Base-by-base conservation (phyloP, 352 stramenopile species). In the Phytophthora ramorum region DNA sequence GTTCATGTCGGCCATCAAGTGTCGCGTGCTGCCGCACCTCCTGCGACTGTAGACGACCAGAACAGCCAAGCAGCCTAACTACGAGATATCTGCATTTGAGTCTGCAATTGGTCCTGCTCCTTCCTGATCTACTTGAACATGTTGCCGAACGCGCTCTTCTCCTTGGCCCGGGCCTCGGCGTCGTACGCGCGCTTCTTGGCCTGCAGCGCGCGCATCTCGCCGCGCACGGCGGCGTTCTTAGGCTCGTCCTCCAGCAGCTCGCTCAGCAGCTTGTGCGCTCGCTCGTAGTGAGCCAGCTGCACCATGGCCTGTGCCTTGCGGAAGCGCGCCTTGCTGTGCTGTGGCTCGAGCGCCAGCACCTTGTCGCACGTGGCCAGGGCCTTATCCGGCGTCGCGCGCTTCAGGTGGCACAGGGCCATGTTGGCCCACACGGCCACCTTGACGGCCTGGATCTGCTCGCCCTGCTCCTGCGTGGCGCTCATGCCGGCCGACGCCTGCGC, bases 341-440 rank as follows among this genome's bases (percentile, higher is more conserved):
- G 58, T 7, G 71, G 67, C 32, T 93, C 76, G 17, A 88, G 61
- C n/a, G 64, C 77, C 44, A 96, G 71, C 53, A 93, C 85, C 37
- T 94, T 92, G 52, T 94, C 81, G 59, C 84, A 93, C 49, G 58
- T 78, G 68, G 81, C 71, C 32, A 94, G 34, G n/a, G 81, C 83
- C 50, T 78, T 80, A 13, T 83, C 75, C 12, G 75, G 59, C 40
- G 78, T 75, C 44, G 59, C 57, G 24, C 71, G 73, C 61, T 93
- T 93, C 3, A 96, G n/a, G 52, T 93, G 72, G 62, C 85, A 92
- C 50, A 96, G 78, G 34, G 87, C 85, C 73, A 93, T 92, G 69
- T 96, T 96, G 60, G 85, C 70, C 79, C 84, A 92, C 34, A 75
- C 81, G 4, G 81, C 78, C 47, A 92, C 73, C 68, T 94, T 88